Conservation (phyloP, 208 protist species). For the Angomonas ambiguus region DNA sequence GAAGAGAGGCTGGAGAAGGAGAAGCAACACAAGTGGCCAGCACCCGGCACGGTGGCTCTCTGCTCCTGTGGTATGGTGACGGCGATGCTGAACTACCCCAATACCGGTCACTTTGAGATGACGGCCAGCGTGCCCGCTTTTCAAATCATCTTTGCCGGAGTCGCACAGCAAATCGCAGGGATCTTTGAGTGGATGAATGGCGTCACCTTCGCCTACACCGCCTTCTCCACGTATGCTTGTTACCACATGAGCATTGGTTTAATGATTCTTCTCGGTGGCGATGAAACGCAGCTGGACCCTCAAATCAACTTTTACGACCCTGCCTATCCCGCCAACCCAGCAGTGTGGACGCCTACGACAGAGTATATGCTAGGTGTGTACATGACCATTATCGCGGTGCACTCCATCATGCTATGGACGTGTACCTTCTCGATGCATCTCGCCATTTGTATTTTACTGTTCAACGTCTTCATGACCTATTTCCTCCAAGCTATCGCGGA, state of each 20-base stretch:
- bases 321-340: background rate
- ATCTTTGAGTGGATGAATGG: background rate
- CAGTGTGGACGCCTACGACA: background rate
- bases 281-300: background rate
- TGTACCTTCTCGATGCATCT: background rate
- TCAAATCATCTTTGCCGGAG: background rate
- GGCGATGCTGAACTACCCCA: background rate
- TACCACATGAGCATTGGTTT: constrained; percentile 2
- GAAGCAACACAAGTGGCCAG: background rate
- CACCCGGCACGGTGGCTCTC: background rate
- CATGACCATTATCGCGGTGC: background rate
- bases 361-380: background rate
- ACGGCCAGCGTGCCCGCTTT: background rate
- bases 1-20: background rate
- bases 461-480: background rate
- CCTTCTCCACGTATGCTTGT: background rate
- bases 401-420: background rate
- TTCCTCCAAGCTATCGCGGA: background rate
- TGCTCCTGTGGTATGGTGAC: background rate
- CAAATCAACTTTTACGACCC: background rate
- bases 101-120: background rate
- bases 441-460: background rate
- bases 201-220: background rate
- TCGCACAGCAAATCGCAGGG: background rate
- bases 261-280: background rate